phyloP scores from a whole-genome alignment of 768 basidiomycete genomes.

The Candolleomyces aberdarensis region DNA sequence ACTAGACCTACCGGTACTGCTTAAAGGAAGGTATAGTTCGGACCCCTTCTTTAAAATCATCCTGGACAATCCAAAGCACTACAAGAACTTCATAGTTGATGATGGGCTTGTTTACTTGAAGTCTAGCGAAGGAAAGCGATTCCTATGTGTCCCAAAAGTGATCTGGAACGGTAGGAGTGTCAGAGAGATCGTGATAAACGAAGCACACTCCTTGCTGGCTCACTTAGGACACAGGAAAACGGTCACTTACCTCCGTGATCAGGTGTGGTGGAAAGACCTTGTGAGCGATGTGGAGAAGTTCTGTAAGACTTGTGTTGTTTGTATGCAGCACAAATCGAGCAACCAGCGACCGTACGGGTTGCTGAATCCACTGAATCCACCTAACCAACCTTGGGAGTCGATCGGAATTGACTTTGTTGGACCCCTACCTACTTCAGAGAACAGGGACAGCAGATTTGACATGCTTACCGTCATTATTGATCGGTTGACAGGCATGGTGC shows the following conservation, averaged over 20 bases:
- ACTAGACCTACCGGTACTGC: constrained; percentile 4
- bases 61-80: constrained; percentile 8
- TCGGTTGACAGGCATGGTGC: constrained; percentile 16
- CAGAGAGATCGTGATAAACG: constrained; percentile 26
- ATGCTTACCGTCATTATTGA: constrained; percentile 24
- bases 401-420: constrained; percentile 12
- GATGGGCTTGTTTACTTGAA: constrained; percentile 12
- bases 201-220: constrained; percentile 33
- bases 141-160: constrained; percentile 22
- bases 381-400: too few species aligned
- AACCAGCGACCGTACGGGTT: constrained; percentile 17
- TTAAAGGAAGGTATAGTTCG: constrained; percentile 6
- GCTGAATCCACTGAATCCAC: constrained; percentile 17
- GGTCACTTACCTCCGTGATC: constrained; percentile 20
- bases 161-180: constrained; percentile 12
- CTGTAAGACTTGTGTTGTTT: constrained; percentile 24
- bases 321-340: constrained; percentile 10
- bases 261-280: constrained; percentile 38
- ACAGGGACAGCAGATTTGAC: constrained; percentile 19
- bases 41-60: constrained; percentile 16
- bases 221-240: constrained; percentile 33
- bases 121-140: constrained; percentile 5
- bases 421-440: constrained; percentile 12
- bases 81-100: constrained; percentile 12
- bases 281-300: constrained; percentile 15